A percentile compares a stretch with the other conserved stretches of the same genome.
These are phyloP conservation scores for Sporopachydermia quercuum DNA, from an alignment of 805 yeast genomes.

Conservation along the genomic window DNA sequence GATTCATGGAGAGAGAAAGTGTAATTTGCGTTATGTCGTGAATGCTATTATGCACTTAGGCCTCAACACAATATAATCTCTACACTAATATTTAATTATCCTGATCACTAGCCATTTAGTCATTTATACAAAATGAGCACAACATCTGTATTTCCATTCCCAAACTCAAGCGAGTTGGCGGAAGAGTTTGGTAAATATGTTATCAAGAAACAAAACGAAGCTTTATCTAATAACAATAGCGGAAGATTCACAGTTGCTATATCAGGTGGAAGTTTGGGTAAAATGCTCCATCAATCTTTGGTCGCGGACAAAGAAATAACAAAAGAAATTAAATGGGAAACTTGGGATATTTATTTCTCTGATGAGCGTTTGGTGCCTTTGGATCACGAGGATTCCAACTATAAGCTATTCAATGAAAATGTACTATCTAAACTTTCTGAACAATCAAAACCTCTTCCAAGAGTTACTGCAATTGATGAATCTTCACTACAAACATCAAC, in stretches of 20 bases:
- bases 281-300: conserved; percentile 49
- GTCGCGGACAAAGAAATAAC: conserved; percentile 37
- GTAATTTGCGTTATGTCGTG: too few species aligned
- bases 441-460: conserved; percentile 30
- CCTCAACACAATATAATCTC: too few species aligned
- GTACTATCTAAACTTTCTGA: conserved; percentile 33
- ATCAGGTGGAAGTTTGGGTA: conserved; percentile 84
- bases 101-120: too few species aligned
- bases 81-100: too few species aligned
- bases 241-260: conserved; percentile 58
- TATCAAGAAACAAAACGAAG: conserved; percentile 44
- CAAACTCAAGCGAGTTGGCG: too few species aligned
- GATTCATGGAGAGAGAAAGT: too few species aligned
- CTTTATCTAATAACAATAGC: conserved; percentile 26
- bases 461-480: conserved; percentile 52
- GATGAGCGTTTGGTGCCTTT: conserved; percentile 86
- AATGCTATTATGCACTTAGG: too few species aligned
- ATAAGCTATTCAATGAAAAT: conserved; percentile 55
- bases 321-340: conserved; percentile 40
- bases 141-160: too few species aligned
- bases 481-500: conserved; percentile 37
- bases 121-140: too few species aligned
- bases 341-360: conserved; percentile 74
- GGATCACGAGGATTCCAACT: conserved; percentile 73
- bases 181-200: conserved; percentile 49